phyloP scores from a whole-genome alignment of 208 protist genomes.

The Leishmania martiniquensis region DNA sequence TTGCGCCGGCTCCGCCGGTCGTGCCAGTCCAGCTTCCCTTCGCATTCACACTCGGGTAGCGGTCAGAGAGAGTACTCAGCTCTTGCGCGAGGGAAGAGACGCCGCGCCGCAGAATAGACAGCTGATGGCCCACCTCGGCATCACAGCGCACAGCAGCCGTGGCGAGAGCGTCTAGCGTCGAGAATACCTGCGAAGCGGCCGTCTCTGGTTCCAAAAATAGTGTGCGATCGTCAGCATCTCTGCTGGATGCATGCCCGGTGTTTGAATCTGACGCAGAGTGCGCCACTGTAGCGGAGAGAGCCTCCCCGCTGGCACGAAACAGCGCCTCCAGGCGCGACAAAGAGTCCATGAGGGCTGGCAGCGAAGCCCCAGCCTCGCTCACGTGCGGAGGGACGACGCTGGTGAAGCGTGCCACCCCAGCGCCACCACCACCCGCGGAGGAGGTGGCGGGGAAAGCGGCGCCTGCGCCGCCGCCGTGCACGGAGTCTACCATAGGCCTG shows the following conservation, averaged over 20 bases:
- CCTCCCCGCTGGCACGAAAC: slow-evolving; percentile 11
- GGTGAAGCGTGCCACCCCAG: slow-evolving; percentile 2
- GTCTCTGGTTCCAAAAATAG: neutral
- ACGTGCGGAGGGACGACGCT: neutral
- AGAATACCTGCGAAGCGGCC: slow-evolving; percentile 10
- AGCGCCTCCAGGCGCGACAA: slow-evolving; percentile 1
- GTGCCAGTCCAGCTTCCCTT: neutral
- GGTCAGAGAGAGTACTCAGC: slow-evolving; percentile 22
- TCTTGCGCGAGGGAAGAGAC: slow-evolving; percentile 31
- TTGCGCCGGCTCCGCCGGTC: neutral
- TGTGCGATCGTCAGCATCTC: neutral
- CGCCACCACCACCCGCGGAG: neutral
- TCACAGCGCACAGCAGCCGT: slow-evolving; percentile 27
- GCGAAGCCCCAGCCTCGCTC: neutral
- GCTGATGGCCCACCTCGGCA: slow-evolving; percentile 23
- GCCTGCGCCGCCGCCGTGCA: neutral
- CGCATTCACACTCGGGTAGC: slow-evolving; percentile 17
- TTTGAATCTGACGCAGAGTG: neutral
- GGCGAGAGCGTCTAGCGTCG: slow-evolving; percentile 27
- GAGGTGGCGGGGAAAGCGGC: neutral
- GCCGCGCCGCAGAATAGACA: slow-evolving; percentile 32
- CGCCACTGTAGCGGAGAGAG: slow-evolving; percentile 2
- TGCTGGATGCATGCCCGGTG: neutral
- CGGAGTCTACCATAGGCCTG: neutral
- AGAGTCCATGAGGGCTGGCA: neutral